Conservation (phyloP, 768 basidiomycete genomes). For the Cystobasidium ongulense region DNA sequence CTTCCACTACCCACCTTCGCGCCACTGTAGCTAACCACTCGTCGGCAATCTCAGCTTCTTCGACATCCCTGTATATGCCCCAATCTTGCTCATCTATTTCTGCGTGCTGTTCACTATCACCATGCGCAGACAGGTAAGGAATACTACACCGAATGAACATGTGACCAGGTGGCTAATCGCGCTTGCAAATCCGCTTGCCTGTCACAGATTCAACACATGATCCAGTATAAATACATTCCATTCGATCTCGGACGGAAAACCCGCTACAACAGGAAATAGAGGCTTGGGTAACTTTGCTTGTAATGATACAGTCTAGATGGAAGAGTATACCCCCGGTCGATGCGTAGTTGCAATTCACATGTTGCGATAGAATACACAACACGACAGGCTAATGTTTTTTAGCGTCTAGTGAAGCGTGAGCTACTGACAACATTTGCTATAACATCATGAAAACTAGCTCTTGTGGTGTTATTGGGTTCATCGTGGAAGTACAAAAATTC, state of each 20-base stretch:
- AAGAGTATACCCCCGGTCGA: background rate
- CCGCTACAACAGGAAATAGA: slow-evolving; percentile 51
- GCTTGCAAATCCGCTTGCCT: slow-evolving; percentile 41
- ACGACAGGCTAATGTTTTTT: too few species aligned
- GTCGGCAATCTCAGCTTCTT: too few species aligned
- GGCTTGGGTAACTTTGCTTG: background rate
- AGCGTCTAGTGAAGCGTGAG: too few species aligned
- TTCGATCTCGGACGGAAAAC: slow-evolving; percentile 93
- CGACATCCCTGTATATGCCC: slow-evolving; percentile 98
- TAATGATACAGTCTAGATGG: background rate
- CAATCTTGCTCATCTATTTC: slow-evolving; percentile 95
- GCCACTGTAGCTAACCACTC: too few species aligned
- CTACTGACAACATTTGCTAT: too few species aligned
- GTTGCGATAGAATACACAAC: too few species aligned
- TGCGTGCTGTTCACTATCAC: slow-evolving; percentile 87
- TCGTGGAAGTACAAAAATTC: background rate
- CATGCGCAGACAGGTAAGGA: slow-evolving; percentile 58
- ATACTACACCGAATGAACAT: background rate
- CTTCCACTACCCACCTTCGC: too few species aligned
- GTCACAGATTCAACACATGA: slow-evolving; percentile 92
- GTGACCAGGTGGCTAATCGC: background rate
- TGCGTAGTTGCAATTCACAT: background rate
- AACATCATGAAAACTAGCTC: too few species aligned
- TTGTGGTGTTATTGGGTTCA: background rate
- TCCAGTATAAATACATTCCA: slow-evolving; percentile 78